phyloP scores from a whole-genome alignment of 2,329 filamentous ascomycete genomes.

The Nemania bipapillata region DNA sequence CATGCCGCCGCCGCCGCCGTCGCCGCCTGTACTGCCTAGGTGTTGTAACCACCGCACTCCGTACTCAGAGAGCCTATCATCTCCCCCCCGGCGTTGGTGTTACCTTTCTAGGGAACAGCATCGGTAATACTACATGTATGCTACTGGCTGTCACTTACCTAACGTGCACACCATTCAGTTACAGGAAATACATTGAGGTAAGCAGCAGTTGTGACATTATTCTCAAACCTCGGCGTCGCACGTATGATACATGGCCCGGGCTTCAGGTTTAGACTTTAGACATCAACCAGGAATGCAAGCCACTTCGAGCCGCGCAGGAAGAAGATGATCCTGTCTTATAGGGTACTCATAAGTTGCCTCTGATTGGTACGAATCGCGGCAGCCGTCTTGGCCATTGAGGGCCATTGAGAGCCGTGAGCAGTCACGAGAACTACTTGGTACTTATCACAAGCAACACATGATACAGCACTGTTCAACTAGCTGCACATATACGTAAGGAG shows the following conservation, averaged over 20 bases:
- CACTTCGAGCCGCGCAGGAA: background rate
- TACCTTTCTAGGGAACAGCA: background rate
- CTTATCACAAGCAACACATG: background rate
- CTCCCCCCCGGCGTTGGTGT: background rate
- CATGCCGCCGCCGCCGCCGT: no score
- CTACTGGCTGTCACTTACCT: background rate
- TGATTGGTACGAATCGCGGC: background rate
- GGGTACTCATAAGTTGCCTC: background rate
- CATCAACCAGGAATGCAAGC: background rate
- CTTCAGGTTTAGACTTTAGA: constrained; percentile 12
- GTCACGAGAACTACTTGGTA: background rate
- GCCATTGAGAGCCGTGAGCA: no score
- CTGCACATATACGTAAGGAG: no score
- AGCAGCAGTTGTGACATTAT: constrained; percentile 8
- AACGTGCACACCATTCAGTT: background rate
- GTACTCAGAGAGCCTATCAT: no score
- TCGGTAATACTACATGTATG: background rate
- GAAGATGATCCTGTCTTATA: background rate
- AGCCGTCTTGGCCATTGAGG: constrained; percentile 8
- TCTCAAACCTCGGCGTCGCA: constrained; percentile 29
- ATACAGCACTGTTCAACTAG: background rate
- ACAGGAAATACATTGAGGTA: background rate
- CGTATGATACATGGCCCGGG: constrained; percentile 20
- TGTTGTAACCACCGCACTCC: no score
- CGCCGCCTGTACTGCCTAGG: no score